Conservation (phyloP, 1,139 yeast species). For the Hemisphaericaspora xylanilytica region DNA sequence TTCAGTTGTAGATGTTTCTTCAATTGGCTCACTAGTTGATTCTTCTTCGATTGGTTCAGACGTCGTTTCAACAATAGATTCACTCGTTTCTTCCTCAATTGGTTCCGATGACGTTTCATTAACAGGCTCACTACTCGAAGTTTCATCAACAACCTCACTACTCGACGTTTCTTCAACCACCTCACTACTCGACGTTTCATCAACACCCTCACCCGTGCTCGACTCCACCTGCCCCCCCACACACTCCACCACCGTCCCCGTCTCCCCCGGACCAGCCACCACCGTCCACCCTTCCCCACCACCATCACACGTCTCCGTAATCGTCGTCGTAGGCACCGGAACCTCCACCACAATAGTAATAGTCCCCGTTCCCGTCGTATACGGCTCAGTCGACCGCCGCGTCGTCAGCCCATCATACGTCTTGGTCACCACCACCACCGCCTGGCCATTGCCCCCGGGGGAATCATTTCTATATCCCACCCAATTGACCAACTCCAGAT, state of each 20-base stretch:
- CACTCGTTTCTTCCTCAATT: neutral
- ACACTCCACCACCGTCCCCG: constrained; percentile 5
- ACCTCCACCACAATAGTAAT: constrained; percentile 17
- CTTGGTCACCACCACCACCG: constrained; percentile 20
- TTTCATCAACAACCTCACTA: neutral
- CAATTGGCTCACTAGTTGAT: neutral
- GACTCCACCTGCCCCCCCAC: neutral
- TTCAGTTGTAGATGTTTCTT: neutral
- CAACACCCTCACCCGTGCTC: neutral
- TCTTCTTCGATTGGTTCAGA: neutral
- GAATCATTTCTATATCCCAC: constrained; percentile 10
- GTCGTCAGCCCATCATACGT: constrained; percentile 27
- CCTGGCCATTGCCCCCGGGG: constrained; percentile 22
- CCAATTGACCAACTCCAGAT: constrained; percentile 11
- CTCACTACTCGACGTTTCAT: neutral
- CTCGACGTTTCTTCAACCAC: neutral
- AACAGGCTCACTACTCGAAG: neutral
- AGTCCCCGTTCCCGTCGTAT: constrained; percentile 11
- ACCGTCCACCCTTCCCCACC: constrained; percentile 13
- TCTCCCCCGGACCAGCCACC: constrained; percentile 13
- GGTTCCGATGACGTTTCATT: neutral
- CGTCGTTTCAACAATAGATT: neutral
- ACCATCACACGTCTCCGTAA: constrained; percentile 18
- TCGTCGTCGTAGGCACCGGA: constrained; percentile 21
- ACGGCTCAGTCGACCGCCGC: constrained; percentile 20